Evolutionary conservation across 352 stramenopile genomes (phyloP).

Genomic region (Phytopythium oedochilum): DNA sequence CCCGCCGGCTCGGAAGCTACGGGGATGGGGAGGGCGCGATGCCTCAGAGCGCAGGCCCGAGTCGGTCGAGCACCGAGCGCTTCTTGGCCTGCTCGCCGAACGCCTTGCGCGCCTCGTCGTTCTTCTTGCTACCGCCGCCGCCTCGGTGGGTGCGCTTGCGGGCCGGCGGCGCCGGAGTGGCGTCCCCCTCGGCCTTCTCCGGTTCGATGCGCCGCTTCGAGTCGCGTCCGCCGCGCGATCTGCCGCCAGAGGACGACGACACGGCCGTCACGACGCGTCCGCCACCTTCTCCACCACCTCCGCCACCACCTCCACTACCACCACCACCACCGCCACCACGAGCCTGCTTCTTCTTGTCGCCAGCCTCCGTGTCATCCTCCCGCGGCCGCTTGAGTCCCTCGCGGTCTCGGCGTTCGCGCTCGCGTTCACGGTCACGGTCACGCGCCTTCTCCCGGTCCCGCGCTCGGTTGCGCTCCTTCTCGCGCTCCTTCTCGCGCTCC

Average conservation of each 20-base stretch:
- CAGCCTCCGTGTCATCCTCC: constrained; percentile 12
- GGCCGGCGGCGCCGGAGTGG: not conserved
- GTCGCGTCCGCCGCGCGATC: constrained; percentile 17
- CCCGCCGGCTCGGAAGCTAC: no score
- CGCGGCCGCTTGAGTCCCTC: not conserved
- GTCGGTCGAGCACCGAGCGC: constrained; percentile 74
- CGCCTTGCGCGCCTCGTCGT: constrained; percentile 19
- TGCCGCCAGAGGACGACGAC: constrained; percentile 21
- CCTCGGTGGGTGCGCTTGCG: constrained; percentile 8
- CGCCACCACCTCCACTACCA: constrained; percentile 13
- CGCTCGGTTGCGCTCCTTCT: constrained; percentile 21
- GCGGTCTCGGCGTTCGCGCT: constrained; percentile 4
- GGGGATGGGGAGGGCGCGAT: no score
- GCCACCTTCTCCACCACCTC: constrained; percentile 4
- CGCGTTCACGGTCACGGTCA: constrained; percentile 19
- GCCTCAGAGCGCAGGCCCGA: constrained; percentile 58
- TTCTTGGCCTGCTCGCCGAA: constrained; percentile 74
- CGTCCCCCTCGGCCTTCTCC: constrained; percentile 15
- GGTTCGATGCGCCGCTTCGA: constrained; percentile 58
- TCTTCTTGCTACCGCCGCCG: constrained; percentile 25
- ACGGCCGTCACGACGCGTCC: constrained; percentile 45
- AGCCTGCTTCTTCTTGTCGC: constrained; percentile 22
- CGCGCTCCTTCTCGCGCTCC: constrained; percentile 17
- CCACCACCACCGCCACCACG: constrained; percentile 16
- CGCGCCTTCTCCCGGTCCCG: constrained; percentile 14